Percentiles rank a stretch among this genome's conserved stretches.
phyloP scores from a whole-genome alignment of 108 stramenopile genomes.

The Skeletonema potamos region DNA sequence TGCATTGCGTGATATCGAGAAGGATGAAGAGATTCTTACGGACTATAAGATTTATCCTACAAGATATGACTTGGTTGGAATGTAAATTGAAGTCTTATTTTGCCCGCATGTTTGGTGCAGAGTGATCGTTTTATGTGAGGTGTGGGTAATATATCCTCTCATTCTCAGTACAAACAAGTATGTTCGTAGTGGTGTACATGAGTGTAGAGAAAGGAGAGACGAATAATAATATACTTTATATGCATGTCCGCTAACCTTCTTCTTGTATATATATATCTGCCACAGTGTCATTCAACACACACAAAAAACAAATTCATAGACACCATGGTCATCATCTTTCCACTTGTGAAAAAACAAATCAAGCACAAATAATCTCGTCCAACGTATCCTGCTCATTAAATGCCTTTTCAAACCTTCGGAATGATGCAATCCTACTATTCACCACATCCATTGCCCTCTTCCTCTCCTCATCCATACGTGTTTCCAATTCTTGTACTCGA shows the following conservation, averaged over 20 bases:
- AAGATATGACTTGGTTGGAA: background rate
- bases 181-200: no score
- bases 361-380: background rate
- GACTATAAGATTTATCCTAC: background rate
- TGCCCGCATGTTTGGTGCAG: no score
- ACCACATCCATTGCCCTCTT: constrained; percentile 44
- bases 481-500: constrained; percentile 61
- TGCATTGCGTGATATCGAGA: background rate
- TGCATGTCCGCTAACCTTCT: background rate
- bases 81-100: no score
- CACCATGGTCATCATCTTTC: no score
- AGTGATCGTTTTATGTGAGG: no score
- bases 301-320: background rate
- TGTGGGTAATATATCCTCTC: no score
- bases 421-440: constrained; percentile 15
- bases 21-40: background rate
- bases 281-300: background rate
- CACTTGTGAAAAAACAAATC: no score
- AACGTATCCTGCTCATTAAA: constrained; percentile 5
- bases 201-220: background rate
- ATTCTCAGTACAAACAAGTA: no score
- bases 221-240: background rate
- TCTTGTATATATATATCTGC: background rate
- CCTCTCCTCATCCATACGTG: constrained; percentile 55
- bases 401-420: constrained; percentile 31